A percentile compares a stretch with the other conserved stretches of the same genome.
Conservation (phyloP, 140 eudicot species). For the Ambrosia hybrid region DNA sequence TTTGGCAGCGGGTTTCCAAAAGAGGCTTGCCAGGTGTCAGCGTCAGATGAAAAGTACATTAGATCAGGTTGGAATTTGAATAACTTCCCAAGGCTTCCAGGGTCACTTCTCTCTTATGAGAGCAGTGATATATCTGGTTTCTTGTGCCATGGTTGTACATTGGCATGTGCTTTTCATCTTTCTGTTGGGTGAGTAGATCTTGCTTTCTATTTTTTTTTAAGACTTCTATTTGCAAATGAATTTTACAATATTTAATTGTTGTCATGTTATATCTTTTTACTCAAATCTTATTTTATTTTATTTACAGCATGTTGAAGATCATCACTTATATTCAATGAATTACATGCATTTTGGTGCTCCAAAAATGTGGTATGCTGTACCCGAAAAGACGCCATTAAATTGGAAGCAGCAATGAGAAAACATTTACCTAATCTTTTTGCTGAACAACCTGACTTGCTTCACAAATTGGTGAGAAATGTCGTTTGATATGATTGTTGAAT, state of each 20-base stretch:
- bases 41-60: constrained; percentile 64
- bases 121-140: constrained; percentile 92
- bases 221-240: neutral
- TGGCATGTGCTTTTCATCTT: constrained; percentile 98
- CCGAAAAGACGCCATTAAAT: constrained; percentile 58
- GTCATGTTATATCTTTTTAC: too few species aligned
- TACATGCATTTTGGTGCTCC: too few species aligned
- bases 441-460: constrained; percentile 97
- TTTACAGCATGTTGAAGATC: too few species aligned
- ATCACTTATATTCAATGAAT: too few species aligned
- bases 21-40: constrained; percentile 38
- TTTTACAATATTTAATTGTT: constrained; percentile 11
- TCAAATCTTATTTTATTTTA: too few species aligned
- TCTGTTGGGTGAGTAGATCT: constrained; percentile 86
- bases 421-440: constrained; percentile 90
- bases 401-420: constrained; percentile 94
- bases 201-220: constrained; percentile 10
- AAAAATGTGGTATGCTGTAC: too few species aligned
- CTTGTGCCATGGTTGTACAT: constrained; percentile 95
- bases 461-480: constrained; percentile 68
- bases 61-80: constrained; percentile 95
- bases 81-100: constrained; percentile 91
- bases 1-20: constrained; percentile 98
- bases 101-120: constrained; percentile 87
- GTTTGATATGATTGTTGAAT: neutral